phyloP scores from a whole-genome alignment of 345 rosid genomes.

The Salix brachista region DNA sequence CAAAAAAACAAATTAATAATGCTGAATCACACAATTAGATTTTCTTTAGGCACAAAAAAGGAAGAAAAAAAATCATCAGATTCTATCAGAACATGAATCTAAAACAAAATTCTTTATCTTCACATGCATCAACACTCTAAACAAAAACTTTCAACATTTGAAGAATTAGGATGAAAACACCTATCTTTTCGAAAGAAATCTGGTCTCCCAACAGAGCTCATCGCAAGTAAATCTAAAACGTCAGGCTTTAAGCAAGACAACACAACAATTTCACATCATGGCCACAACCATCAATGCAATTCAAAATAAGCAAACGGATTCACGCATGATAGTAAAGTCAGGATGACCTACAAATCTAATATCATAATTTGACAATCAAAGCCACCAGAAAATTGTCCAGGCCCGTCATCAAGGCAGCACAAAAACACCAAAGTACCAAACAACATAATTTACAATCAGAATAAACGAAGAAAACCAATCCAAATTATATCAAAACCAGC shows the following conservation, averaged over 20 bases:
- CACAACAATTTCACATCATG: background rate
- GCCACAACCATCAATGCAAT: background rate
- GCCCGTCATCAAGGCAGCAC: background rate
- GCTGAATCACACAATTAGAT: background rate
- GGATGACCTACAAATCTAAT: background rate
- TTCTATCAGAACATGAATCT: background rate
- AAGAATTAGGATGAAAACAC: background rate
- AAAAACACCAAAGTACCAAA: background rate
- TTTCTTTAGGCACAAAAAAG: no score
- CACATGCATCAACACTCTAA: background rate
- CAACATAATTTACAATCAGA: background rate
- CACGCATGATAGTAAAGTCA: background rate
- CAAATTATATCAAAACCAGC: background rate
- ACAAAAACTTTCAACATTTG: background rate
- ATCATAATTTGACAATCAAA: background rate
- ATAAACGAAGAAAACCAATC: conserved; percentile 7
- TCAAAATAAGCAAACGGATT: background rate
- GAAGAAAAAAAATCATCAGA: background rate
- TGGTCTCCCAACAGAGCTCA: background rate
- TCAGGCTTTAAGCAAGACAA: background rate
- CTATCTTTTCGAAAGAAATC: background rate
- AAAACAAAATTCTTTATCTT: background rate
- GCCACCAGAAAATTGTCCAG: background rate
- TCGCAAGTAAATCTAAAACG: background rate
- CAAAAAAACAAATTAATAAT: no score